Evolutionary conservation across 306 rosid species (phyloP), one percentile per base, ranked within the genome.

Genomic region (Comarum palustre): DNA sequence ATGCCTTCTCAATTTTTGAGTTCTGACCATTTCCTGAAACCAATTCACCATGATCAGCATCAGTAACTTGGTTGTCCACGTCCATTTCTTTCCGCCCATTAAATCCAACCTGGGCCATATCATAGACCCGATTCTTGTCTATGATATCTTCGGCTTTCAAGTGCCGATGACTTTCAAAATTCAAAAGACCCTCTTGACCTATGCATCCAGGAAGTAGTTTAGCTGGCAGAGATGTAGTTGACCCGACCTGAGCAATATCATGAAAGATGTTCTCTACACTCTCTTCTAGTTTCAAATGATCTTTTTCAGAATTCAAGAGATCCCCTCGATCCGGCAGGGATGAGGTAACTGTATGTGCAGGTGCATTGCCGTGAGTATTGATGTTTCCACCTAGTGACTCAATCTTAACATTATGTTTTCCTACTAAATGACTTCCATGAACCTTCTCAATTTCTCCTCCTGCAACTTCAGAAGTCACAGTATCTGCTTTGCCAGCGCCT

Each of bases 341-440:
- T 17, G 73, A 75, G 24, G 75, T 54, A 62, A 45, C 69, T 34
- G 75, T 24, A 72, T 73, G 64, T 12, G 62, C 48, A 63, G 57
- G 20, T 46, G 24, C 43, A 80, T 66, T 62, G 39, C 19, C 42
- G 8, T 78, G 72, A 68, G 50, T 69, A 66, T 51, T 42, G 59
- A 71, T 45, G 66, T 66, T 69, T 8, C 31, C 72, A 71, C 68
- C 76, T 17, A 54, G 75, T 51, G 55, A 29, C 67, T 69, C 84
- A 34, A 76, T 57, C 77, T 79, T 79, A 57, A 71, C 74, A 13
- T 74, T 74, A 77, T 74, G 81, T 36, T 74, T 77, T 31, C 38
- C 86, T 39, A 67, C 73, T 74, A 81, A 72, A 73, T 66, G 32
- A 76, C 67, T 73, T 51, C 62, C 77, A n/a, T 69, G 73, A 9